Base-by-base conservation (phyloP, 2,329 filamentous ascomycete genomes). In the Colletotrichum neosansevieriae region DNA sequence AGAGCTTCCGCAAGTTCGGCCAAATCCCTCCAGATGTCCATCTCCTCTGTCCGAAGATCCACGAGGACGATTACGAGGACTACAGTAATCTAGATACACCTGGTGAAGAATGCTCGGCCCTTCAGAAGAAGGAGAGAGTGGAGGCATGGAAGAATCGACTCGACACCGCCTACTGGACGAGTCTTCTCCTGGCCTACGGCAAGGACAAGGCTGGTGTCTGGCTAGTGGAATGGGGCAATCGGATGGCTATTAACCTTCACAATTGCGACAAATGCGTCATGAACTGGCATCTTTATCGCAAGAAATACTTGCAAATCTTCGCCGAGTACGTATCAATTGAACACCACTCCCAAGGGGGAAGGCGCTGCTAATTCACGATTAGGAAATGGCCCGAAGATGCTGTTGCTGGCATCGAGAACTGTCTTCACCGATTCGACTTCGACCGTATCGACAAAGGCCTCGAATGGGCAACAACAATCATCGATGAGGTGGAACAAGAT, bases 221-320 rank as follows among this genome's bases (percentile, higher is more conserved):
- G 79, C 82, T 90, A 47, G 81, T 84, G 13, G 86, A 88, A 71
- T 91, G 93, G 73, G 85, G 82, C 59, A 74, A 79, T 5, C 84
- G 86, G 19, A 82, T 92, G 19, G 87, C 91, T 70, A 76, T 81
- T 11, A 85, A 86, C 44, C 82, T 94, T 24, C 86, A 83, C 65
- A 83, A 80, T 65, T 94, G 92, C 78, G 88, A 93, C 60, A 84
- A 87, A 58, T 94, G 92, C 75, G 90, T 92, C 58, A 85, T 89
- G 70, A 90, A 90, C 72, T 94, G 92, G 86, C 92, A 94, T 77
- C 89, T 88, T 75, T 86, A 85, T 34, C 90, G 92, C 70, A 86
- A 87, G 69, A 80, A 82, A 63, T 87, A 92, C 71, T 80, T 92
- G 36, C 87, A 89, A 68, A 82, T 86, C 54, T 82, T 94, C 62